A percentile compares a stretch with the other conserved stretches of the same genome.
Evolutionary conservation across 306 rosid genomes (phyloP).

Genomic region (Citrullus amarus): DNA sequence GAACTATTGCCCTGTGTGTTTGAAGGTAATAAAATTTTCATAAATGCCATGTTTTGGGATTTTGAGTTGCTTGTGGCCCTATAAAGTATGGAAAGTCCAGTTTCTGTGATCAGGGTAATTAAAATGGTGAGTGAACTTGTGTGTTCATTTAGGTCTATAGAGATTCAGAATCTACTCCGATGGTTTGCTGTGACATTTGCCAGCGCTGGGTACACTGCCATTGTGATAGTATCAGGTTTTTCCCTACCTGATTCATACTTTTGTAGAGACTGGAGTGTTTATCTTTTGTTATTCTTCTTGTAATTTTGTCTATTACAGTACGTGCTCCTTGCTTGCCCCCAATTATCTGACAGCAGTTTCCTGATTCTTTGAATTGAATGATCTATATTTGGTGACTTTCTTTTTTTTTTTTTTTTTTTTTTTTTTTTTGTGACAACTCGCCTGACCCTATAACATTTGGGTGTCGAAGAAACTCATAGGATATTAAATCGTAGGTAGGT

Average conservation of each 20-base stretch:
- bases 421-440: no score
- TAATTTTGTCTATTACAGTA: neutral
- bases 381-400: neutral
- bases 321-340: neutral
- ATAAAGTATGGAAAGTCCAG: neutral
- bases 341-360: neutral
- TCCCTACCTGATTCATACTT: neutral
- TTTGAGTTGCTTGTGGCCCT: neutral
- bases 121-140: constrained; percentile 10
- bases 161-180: constrained; percentile 98
- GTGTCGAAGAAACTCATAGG: no score
- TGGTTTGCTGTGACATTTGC: constrained; percentile 98
- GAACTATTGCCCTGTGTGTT: constrained; percentile 94
- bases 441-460: no score
- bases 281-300: neutral
- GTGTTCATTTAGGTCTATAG: constrained; percentile 70
- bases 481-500: no score
- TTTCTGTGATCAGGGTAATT: neutral
- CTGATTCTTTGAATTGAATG: neutral
- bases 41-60: neutral
- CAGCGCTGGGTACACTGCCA: constrained; percentile 99
- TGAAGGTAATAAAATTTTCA: constrained; percentile 48
- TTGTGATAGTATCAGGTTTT: constrained; percentile 88
- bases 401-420: no score
- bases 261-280: neutral